phyloP scores from a whole-genome alignment of 2,329 filamentous ascomycete genomes.

The Aspergillus awamori region DNA sequence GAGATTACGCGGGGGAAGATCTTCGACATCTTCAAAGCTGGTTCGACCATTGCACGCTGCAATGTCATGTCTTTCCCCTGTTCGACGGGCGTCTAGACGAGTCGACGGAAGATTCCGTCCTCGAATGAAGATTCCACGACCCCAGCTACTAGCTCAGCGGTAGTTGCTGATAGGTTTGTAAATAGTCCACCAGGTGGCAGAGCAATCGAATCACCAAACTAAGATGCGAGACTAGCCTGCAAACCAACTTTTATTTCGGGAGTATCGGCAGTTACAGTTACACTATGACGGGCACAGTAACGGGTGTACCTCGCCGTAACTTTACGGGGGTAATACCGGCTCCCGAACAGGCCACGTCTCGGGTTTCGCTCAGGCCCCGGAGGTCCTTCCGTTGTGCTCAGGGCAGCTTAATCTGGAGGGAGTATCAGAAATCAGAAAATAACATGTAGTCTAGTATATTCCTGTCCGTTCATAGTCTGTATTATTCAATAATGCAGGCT shows the following conservation, averaged over 20 bases:
- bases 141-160: background rate
- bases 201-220: background rate
- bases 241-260: background rate
- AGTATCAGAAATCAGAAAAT: too few species aligned
- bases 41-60: slow-evolving; percentile 5
- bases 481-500: background rate
- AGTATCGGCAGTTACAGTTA: slow-evolving; percentile 3
- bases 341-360: slow-evolving; percentile 16
- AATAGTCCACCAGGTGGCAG: background rate
- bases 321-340: slow-evolving; percentile 3
- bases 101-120: slow-evolving; percentile 7
- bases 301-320: background rate
- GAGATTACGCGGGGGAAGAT: slow-evolving; percentile 23
- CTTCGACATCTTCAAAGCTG: slow-evolving; percentile 9
- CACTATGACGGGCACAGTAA: slow-evolving; percentile 3
- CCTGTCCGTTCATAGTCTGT: too few species aligned
- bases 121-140: slow-evolving; percentile 4
- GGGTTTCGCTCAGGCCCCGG: slow-evolving; percentile 2
- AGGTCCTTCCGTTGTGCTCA: background rate
- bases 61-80: slow-evolving; percentile 6
- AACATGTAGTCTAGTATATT: too few species aligned
- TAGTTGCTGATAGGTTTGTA: background rate
- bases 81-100: slow-evolving; percentile 11
- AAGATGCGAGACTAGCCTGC: background rate
- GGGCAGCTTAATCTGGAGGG: background rate